phyloP scores from a whole-genome alignment of 495 filamentous ascomycete genomes.

The Hypomontagnella submonticulosa region DNA sequence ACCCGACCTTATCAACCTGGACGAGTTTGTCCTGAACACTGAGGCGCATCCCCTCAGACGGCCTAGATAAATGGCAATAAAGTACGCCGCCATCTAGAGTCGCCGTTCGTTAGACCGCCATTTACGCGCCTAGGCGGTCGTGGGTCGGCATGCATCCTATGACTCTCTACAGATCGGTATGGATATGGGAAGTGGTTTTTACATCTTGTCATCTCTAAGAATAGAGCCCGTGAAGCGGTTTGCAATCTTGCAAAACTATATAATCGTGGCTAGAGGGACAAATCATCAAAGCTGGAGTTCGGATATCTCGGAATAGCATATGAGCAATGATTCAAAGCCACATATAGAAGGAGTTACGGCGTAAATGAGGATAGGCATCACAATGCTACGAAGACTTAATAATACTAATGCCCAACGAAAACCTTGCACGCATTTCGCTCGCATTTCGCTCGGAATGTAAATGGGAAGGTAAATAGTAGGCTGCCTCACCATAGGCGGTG shows the following conservation, averaged over 20 bases:
- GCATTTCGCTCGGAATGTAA: background rate
- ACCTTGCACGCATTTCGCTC: background rate
- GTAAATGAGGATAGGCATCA: slow-evolving; percentile 14
- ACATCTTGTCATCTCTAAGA: background rate
- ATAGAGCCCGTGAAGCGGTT: background rate
- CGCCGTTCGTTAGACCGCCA: background rate
- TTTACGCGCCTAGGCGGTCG: no score
- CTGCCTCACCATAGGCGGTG: no score
- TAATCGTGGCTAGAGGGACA: background rate
- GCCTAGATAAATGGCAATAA: slow-evolving; percentile 17
- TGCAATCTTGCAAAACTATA: background rate
- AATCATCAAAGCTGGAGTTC: slow-evolving; percentile 10
- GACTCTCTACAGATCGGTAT: no score
- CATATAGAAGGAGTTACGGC: slow-evolving; percentile 21
- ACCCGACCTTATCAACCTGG: slow-evolving; percentile 71
- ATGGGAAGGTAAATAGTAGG: no score
- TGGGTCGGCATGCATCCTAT: no score
- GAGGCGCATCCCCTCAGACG: slow-evolving; percentile 79
- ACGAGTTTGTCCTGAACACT: slow-evolving; percentile 68
- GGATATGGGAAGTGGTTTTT: background rate
- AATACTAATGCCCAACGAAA: slow-evolving; percentile 26
- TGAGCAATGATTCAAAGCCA: slow-evolving; percentile 22
- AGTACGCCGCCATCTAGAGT: background rate
- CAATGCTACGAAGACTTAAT: slow-evolving; percentile 37
- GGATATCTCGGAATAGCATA: slow-evolving; percentile 9